phyloP scores from a whole-genome alignment of 768 basidiomycete genomes.

The Galerina sulciceps region DNA sequence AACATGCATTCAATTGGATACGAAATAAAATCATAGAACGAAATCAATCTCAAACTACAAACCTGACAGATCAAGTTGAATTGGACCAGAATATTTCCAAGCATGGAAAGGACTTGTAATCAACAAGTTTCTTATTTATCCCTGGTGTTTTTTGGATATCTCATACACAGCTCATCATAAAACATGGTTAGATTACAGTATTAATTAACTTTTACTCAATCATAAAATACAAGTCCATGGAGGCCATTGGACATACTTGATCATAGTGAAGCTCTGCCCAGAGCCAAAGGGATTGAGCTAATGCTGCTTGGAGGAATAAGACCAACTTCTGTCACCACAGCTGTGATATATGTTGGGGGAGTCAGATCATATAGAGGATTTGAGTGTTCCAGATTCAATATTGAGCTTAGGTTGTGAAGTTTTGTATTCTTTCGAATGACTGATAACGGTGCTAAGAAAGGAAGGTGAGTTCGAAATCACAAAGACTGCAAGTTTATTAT shows the following conservation, averaged over 20 bases:
- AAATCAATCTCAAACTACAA: slow-evolving; percentile 26
- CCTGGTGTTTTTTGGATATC: not conserved
- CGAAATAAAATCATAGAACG: slow-evolving; percentile 55
- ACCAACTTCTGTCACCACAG: slow-evolving; percentile 96
- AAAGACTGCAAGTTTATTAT: not conserved
- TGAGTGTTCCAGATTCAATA: slow-evolving; percentile 71
- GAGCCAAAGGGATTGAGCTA: slow-evolving; percentile 77
- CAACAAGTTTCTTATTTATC: not conserved
- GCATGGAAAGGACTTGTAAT: not conserved
- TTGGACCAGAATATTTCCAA: slow-evolving; percentile 24
- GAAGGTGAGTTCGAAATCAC: not conserved
- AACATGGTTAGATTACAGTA: not conserved
- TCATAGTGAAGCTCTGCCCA: slow-evolving; percentile 54
- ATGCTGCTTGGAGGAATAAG: slow-evolving; percentile 93
- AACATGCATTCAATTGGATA: slow-evolving; percentile 72
- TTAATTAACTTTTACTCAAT: slow-evolving; percentile 1
- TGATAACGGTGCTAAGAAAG: slow-evolving; percentile 37
- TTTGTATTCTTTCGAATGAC: slow-evolving; percentile 32
- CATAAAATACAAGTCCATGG: slow-evolving; percentile 12
- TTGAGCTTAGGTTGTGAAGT: slow-evolving; percentile 29
- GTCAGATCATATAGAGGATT: slow-evolving; percentile 95
- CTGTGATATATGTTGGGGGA: slow-evolving; percentile 89
- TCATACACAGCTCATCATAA: not conserved
- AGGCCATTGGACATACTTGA: not conserved
- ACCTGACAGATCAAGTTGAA: slow-evolving; percentile 27